phyloP scores from a whole-genome alignment of 1,284 basidiomycete species.

The Meripilus lineatus region DNA sequence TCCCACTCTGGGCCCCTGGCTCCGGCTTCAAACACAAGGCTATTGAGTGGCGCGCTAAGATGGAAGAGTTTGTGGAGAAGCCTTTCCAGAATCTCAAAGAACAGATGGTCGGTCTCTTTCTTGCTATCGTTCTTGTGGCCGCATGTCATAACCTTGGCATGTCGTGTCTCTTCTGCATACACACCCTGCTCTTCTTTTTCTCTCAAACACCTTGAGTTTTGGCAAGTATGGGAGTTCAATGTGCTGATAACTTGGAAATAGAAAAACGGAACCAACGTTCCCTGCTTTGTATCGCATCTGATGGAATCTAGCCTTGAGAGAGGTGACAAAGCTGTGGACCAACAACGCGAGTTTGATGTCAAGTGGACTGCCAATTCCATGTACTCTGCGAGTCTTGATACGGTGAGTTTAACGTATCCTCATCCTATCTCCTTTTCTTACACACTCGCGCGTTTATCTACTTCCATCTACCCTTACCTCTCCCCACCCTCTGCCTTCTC shows the following conservation, averaged over 20 bases:
- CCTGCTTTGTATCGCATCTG: slow-evolving; percentile 62
- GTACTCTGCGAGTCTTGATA: slow-evolving; percentile 60
- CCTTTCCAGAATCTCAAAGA: slow-evolving; percentile 57
- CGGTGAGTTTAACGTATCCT: slow-evolving; percentile 33
- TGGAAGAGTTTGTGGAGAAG: slow-evolving; percentile 61
- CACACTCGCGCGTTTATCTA: not conserved
- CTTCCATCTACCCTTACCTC: not conserved
- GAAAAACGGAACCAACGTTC: slow-evolving; percentile 47
- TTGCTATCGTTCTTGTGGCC: too few species aligned
- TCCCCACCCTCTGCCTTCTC: too few species aligned
- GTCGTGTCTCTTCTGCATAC: too few species aligned
- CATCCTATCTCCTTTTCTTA: not conserved
- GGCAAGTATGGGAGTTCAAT: too few species aligned
- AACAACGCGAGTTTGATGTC: slow-evolving; percentile 52
- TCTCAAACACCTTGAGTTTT: too few species aligned
- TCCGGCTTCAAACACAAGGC: slow-evolving; percentile 43
- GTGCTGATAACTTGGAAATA: too few species aligned
- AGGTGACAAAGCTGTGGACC: slow-evolving; percentile 18
- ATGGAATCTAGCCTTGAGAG: slow-evolving; percentile 36
- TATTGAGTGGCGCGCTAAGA: slow-evolving; percentile 55
- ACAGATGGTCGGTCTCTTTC: slow-evolving; percentile 41
- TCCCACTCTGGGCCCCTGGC: slow-evolving; percentile 32
- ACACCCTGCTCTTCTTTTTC: too few species aligned
- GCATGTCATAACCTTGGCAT: too few species aligned
- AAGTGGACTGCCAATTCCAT: slow-evolving; percentile 74